A percentile compares a stretch with the other conserved stretches of the same genome.
phyloP scores from a whole-genome alignment of 1,284 basidiomycete species.

The Boletus mariae region DNA sequence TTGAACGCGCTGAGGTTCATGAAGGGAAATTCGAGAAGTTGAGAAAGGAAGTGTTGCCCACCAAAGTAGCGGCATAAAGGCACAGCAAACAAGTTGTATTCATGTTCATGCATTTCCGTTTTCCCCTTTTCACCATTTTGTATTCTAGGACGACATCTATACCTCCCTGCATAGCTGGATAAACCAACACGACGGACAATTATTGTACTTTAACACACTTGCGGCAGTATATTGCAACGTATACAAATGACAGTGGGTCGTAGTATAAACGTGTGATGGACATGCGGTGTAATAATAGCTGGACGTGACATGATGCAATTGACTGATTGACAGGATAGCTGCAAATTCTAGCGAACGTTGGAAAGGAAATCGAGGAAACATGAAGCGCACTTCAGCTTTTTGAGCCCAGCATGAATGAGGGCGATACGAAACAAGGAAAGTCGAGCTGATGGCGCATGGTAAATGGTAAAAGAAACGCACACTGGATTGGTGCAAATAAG shows the following conservation, averaged over 20 bases:
- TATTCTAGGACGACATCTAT: slow-evolving; percentile 22
- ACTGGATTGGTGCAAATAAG: slow-evolving; percentile 34
- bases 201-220: slow-evolving; percentile 20
- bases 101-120: slow-evolving; percentile 12
- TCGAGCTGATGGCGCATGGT: slow-evolving; percentile 26
- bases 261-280: slow-evolving; percentile 27
- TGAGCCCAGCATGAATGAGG: slow-evolving; percentile 18
- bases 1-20: slow-evolving; percentile 61
- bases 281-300: slow-evolving; percentile 22
- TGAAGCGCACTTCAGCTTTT: slow-evolving; percentile 30
- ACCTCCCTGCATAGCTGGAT: slow-evolving; percentile 7
- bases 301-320: slow-evolving; percentile 26
- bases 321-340: slow-evolving; percentile 18
- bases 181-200: background rate
- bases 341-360: slow-evolving; percentile 28
- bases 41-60: slow-evolving; percentile 21
- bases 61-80: slow-evolving; percentile 13
- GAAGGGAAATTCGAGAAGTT: slow-evolving; percentile 36
- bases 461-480: slow-evolving; percentile 28
- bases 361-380: slow-evolving; percentile 18
- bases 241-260: slow-evolving; percentile 30
- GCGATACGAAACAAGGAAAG: slow-evolving; percentile 20
- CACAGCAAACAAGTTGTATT: slow-evolving; percentile 1
- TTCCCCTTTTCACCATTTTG: slow-evolving; percentile 13
- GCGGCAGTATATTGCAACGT: slow-evolving; percentile 27